A percentile compares a stretch with the other conserved stretches of the same genome.
phyloP scores from a whole-genome alignment of 495 filamentous ascomycete species.

The Penicillium mononematosum region DNA sequence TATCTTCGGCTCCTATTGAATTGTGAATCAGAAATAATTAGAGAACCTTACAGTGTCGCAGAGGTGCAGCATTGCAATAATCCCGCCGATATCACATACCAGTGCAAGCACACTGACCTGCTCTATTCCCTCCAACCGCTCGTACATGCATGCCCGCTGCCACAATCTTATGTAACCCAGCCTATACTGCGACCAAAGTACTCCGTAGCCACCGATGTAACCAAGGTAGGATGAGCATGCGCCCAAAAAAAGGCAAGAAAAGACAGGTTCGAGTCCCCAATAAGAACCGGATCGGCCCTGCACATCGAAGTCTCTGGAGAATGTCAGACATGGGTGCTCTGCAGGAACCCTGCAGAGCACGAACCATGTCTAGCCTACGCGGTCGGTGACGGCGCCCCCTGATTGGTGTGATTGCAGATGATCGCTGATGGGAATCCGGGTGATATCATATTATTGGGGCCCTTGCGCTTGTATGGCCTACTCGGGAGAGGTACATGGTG shows the following conservation, averaged over 20 bases:
- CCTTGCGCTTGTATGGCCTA: conserved; percentile 9
- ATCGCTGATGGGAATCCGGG: neutral
- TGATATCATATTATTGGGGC: conserved; percentile 12
- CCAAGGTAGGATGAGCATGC: neutral
- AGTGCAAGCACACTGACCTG: conserved; percentile 5
- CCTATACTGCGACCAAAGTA: neutral
- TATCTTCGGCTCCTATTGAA: neutral
- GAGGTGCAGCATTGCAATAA: conserved; percentile 10
- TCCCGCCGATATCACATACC: conserved; percentile 13
- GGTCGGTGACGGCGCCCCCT: neutral
- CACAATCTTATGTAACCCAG: conserved; percentile 1
- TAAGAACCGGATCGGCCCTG: conserved; percentile 5
- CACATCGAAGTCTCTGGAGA: conserved; percentile 6
- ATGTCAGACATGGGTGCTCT: conserved; percentile 14
- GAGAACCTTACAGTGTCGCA: conserved; percentile 9
- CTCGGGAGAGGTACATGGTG: neutral
- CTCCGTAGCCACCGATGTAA: neutral
- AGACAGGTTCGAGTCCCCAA: neutral
- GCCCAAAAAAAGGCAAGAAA: neutral
- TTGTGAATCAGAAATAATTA: neutral
- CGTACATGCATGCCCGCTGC: neutral
- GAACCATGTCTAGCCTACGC: conserved; percentile 6
- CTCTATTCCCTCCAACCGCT: neutral
- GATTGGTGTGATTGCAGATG: neutral
- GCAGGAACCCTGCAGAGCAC: conserved; percentile 10